Base-by-base conservation (phyloP, 306 rosid genomes). In the Casuarina equisetifolia region DNA sequence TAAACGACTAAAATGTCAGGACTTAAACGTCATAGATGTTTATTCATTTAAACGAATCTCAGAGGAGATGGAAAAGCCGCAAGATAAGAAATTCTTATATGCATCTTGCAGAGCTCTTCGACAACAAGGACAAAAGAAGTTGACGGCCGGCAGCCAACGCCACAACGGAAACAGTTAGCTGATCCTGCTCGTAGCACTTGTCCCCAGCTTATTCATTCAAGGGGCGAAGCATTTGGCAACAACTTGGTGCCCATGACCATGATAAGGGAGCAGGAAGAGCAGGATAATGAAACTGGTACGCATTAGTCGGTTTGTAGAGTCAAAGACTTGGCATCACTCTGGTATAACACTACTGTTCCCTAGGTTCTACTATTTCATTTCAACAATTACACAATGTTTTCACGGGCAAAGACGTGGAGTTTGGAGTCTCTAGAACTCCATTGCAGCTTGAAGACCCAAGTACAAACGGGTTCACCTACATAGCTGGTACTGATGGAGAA, bases 101-200 rank as follows among this genome's bases (percentile, higher is more conserved):
- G 49, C 25, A 66, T n/a, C 9, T 75, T 63, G 59, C 75, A 85
- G 88, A 75, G 76, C 58, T 75, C 83, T 78, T 78, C 83, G 85
- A 85, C 83, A 25, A 81, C 66, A 74, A 36, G 44, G 76, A 76
- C 70, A 57, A 57, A 45, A 55, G 81, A 70, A 70, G 81, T 78
- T 70, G 61, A 78, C 25, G 70, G 76, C 70, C 70, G 61, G 9
- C 50, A 6, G 58, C 62, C 50, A 6, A 70, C 46, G 76, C 58
- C 81, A 66, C 76, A 1, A 16, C 36, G 76, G 70, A 61, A 78
- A 51, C 50, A 57, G 6, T 45, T 69, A 50, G 70, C 46, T 2
- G 71, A 70, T 78, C 62, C 69, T 32, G 62, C 59, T 32, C 51
- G 38, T 10, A n/a, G 62, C 62, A 57, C 81, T 55, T 70, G 76